Conservation (phyloP, 192 early-diverging fungal genomes). For the Podila epicladia region DNA sequence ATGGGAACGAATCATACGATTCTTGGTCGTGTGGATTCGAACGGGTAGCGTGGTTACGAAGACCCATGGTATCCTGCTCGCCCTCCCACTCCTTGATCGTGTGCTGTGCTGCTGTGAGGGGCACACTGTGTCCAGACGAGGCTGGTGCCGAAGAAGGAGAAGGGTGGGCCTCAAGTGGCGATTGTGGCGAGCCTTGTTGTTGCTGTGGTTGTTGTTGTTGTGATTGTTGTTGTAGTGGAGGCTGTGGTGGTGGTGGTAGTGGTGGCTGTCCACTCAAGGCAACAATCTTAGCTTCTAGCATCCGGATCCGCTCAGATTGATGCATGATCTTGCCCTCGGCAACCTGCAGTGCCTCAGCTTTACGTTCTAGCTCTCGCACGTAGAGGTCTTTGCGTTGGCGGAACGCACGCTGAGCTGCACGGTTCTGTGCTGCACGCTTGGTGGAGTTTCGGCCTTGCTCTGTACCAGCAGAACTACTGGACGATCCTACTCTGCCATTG, state of each 20-base stretch:
- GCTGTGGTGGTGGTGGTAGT: background rate
- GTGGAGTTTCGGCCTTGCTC: conserved; percentile 52
- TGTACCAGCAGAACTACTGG: conserved; percentile 18
- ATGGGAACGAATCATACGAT: conserved; percentile 12
- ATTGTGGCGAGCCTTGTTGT: conserved; percentile 2
- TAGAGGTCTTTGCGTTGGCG: conserved; percentile 87
- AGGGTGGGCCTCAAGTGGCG: background rate
- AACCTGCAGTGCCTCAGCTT: conserved; percentile 68
- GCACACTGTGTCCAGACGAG: background rate
- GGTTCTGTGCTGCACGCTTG: conserved; percentile 90
- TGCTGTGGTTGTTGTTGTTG: too few species aligned
- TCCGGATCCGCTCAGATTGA: conserved; percentile 17
- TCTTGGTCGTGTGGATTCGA: background rate
- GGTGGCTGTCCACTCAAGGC: background rate
- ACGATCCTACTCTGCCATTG: conserved; percentile 5
- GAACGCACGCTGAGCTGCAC: conserved; percentile 91
- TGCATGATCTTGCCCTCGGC: conserved; percentile 56
- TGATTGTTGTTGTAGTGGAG: too few species aligned
- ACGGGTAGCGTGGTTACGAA: background rate
- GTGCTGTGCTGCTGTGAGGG: background rate
- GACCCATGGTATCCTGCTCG: background rate
- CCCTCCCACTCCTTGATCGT: conserved; percentile 9
- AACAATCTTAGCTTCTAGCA: conserved; percentile 10
- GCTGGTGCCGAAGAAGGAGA: background rate
- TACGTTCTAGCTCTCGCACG: conserved; percentile 80